These are phyloP conservation scores for Alternaria incomplexa DNA, from an alignment of 2,329 filamentous ascomycete genomes.

Conservation along the genomic window DNA sequence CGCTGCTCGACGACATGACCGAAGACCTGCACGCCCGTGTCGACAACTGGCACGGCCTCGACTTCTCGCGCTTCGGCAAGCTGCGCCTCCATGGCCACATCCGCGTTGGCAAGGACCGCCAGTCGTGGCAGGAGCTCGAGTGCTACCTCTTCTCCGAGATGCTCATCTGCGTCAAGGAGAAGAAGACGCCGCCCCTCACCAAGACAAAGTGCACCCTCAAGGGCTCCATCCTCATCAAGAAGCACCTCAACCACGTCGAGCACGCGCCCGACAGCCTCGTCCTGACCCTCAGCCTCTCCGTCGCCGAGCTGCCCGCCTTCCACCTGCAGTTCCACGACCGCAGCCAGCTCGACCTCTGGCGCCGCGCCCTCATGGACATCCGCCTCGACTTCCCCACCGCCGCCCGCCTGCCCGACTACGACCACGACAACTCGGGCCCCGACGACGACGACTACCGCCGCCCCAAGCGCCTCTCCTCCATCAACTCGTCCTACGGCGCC, in stretches of 20 bases:
- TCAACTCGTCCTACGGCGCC: conserved; percentile 83
- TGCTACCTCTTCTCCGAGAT: conserved; percentile 98
- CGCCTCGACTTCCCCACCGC: conserved; percentile 67
- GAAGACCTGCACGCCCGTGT: conserved; percentile 85
- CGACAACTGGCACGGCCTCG: conserved; percentile 97
- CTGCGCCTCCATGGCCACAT: conserved; percentile 87
- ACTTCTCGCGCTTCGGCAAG: conserved; percentile 92
- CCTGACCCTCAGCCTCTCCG: conserved; percentile 87
- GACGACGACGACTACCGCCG: conserved; percentile 87
- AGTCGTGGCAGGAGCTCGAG: conserved; percentile 96
- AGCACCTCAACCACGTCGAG: conserved; percentile 92
- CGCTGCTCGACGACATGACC: conserved; percentile 82
- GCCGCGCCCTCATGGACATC: conserved; percentile 82
- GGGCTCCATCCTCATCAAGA: conserved; percentile 97
- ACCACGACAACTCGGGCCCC: conserved; percentile 78
- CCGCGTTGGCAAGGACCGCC: conserved; percentile 92
- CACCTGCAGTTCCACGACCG: conserved; percentile 87
- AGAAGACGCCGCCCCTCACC: conserved; percentile 71
- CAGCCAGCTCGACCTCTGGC: conserved; percentile 87
- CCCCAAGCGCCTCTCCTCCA: conserved; percentile 76
- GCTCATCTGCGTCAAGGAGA: conserved; percentile 99
- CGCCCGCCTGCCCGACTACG: conserved; percentile 73
- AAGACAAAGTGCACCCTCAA: conserved; percentile 85
- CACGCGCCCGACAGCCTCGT: conserved; percentile 74
- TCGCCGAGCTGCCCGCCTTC: conserved; percentile 90